These are phyloP conservation scores for Musa troglodytarum DNA, from an alignment of 176 grass and related monocot species.

Conservation along the genomic window DNA sequence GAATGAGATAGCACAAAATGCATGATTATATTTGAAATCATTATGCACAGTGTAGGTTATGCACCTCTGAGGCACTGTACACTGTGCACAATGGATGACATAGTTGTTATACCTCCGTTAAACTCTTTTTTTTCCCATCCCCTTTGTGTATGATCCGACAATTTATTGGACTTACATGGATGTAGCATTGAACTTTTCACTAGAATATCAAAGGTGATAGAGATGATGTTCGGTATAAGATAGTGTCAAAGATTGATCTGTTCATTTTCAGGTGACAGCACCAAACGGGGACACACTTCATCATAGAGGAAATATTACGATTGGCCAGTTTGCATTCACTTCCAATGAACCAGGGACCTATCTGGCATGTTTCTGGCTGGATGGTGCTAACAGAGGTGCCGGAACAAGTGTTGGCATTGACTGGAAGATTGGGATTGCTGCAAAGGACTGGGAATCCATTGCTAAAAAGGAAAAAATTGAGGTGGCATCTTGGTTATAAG, in stretches of 20 bases:
- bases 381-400: slow-evolving; percentile 40
- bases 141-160: no score
- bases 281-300: slow-evolving; percentile 77
- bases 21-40: no score
- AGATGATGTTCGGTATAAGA: neutral
- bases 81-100: no score
- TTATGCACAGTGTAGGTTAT: no score
- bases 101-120: no score
- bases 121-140: no score
- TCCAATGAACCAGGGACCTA: slow-evolving; percentile 73
- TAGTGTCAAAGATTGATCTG: neutral
- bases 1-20: no score
- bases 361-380: slow-evolving; percentile 80
- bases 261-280: slow-evolving; percentile 62
- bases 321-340: slow-evolving; percentile 81
- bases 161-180: no score
- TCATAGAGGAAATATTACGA: slow-evolving; percentile 51
- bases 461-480: slow-evolving; percentile 91
- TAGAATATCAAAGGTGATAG: neutral
- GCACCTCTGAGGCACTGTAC: no score
- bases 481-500: slow-evolving; percentile 14
- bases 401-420: slow-evolving; percentile 56
- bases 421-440: slow-evolving; percentile 88
- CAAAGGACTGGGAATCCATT: slow-evolving; percentile 82
- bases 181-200: neutral